phyloP scores from a whole-genome alignment of 441 rosid genomes.

The Erodium moschatum region DNA sequence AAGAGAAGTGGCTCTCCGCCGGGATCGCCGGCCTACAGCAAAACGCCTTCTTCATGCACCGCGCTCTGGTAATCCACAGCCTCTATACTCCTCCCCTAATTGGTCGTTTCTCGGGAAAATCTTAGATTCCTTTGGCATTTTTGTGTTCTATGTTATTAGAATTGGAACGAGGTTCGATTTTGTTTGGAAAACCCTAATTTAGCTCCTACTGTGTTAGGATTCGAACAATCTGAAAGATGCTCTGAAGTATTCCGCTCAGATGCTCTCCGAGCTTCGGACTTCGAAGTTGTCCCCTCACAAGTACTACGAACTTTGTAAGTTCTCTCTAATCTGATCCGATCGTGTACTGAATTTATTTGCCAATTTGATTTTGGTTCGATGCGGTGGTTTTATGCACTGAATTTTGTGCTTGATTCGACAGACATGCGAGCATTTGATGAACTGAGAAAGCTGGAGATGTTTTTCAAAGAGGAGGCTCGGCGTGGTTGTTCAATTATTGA shows the following conservation, averaged over 20 bases:
- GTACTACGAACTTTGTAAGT: conserved; percentile 87
- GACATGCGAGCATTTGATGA: conserved; percentile 99
- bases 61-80: conserved; percentile 62
- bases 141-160: too few relatives aligned
- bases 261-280: conserved; percentile 94
- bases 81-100: neutral
- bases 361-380: too few relatives aligned
- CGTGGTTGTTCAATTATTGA: conserved; percentile 93
- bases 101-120: neutral
- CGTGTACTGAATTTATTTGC: neutral
- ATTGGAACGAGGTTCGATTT: neutral
- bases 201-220: conserved; percentile 39
- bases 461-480: conserved; percentile 84
- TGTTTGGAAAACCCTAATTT: neutral
- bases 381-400: conserved; percentile 7
- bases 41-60: conserved; percentile 96
- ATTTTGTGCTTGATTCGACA: conserved; percentile 21
- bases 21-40: conserved; percentile 89
- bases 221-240: conserved; percentile 92
- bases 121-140: too few relatives aligned
- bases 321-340: conserved; percentile 18
- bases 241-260: conserved; percentile 93
- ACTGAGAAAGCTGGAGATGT: conserved; percentile 82
- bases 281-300: conserved; percentile 95
- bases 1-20: conserved; percentile 95